A percentile compares a stretch with the other conserved stretches of the same genome.
Conservation (phyloP, 179 eudicot species). For the Heliamphora pulchella region DNA sequence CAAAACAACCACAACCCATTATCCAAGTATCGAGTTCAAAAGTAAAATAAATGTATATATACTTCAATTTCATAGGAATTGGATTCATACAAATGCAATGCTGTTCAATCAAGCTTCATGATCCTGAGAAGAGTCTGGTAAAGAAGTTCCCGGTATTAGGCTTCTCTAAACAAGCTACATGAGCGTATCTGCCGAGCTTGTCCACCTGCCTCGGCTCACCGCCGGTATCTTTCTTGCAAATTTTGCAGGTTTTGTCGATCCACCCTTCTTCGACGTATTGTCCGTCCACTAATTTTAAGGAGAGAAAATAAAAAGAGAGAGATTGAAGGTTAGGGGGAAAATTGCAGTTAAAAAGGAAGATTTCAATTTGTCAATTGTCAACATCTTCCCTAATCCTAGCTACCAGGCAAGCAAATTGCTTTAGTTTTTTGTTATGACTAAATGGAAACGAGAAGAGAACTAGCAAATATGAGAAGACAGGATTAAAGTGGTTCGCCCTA, state of each 20-base stretch:
- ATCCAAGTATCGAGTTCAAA: background rate
- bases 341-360: background rate
- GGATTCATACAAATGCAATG: background rate
- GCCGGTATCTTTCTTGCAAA: slow-evolving; percentile 90
- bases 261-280: slow-evolving; percentile 97
- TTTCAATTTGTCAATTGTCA: background rate
- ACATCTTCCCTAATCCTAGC: background rate
- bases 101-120: background rate
- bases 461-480: too few relatives aligned
- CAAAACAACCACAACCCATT: background rate
- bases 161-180: slow-evolving; percentile 67
- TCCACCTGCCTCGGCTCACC: slow-evolving; percentile 82
- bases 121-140: slow-evolving; percentile 63
- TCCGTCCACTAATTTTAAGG: slow-evolving; percentile 64
- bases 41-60: too few relatives aligned
- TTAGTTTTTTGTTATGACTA: too few relatives aligned
- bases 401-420: too few relatives aligned
- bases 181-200: slow-evolving; percentile 76
- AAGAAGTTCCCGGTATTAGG: slow-evolving; percentile 68
- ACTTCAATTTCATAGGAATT: background rate
- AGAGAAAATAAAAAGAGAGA: background rate
- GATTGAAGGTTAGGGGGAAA: background rate
- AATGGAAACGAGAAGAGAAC: too few relatives aligned
- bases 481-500: too few relatives aligned
- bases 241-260: slow-evolving; percentile 95